Percentiles rank a stretch among this genome's conserved stretches.
phyloP scores from a whole-genome alignment of 495 filamentous ascomycete genomes.

The Coniosporium apollinis region DNA sequence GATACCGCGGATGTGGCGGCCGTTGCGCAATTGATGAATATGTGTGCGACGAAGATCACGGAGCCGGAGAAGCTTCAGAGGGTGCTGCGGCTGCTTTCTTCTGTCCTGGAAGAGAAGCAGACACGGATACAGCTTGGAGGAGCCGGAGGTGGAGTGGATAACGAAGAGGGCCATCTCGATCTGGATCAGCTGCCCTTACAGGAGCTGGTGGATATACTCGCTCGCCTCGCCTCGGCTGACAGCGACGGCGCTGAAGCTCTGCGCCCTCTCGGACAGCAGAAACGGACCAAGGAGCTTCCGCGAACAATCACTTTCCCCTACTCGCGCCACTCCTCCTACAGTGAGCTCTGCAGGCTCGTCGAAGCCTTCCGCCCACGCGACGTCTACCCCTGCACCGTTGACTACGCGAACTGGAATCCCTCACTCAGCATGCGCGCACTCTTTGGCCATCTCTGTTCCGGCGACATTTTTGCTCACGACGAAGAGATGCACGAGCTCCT shows the following conservation, averaged over 20 bases:
- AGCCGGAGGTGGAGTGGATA: slow-evolving; percentile 19
- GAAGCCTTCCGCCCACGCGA: slow-evolving; percentile 53
- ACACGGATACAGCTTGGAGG: background rate
- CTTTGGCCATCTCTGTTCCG: slow-evolving; percentile 56
- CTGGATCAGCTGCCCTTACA: slow-evolving; percentile 28
- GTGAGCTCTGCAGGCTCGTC: slow-evolving; percentile 58
- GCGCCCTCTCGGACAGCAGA: background rate
- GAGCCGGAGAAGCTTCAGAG: slow-evolving; percentile 21
- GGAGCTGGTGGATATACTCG: slow-evolving; percentile 25
- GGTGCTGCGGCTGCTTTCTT: slow-evolving; percentile 19
- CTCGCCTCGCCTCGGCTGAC: slow-evolving; percentile 1
- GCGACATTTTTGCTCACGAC: slow-evolving; percentile 47
- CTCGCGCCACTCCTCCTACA: slow-evolving; percentile 77
- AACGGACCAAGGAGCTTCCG: background rate
- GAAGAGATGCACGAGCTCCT: slow-evolving; percentile 43
- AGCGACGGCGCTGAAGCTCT: background rate
- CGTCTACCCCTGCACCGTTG: slow-evolving; percentile 70
- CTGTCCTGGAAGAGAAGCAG: background rate
- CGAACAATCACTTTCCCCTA: slow-evolving; percentile 48
- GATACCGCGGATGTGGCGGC: slow-evolving; percentile 29
- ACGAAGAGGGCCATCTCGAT: slow-evolving; percentile 26
- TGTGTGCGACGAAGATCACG: slow-evolving; percentile 23
- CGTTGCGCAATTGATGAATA: slow-evolving; percentile 11
- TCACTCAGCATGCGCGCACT: slow-evolving; percentile 43
- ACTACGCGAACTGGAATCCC: slow-evolving; percentile 43